These are phyloP conservation scores for Aspergillus incahuasiensis DNA, from an alignment of 495 filamentous ascomycete genomes.

Conservation along the genomic window DNA sequence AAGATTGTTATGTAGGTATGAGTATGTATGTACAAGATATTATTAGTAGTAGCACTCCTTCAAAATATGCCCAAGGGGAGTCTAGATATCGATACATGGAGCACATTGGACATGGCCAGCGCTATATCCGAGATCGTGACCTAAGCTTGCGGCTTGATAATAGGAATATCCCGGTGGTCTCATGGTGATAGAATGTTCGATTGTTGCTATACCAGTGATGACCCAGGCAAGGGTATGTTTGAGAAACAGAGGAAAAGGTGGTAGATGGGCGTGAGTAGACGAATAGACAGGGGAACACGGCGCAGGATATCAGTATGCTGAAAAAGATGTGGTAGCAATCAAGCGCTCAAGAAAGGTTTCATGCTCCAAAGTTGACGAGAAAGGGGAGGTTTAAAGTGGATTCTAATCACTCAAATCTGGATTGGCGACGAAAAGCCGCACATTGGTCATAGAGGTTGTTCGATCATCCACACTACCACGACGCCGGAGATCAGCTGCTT, in stretches of 20 bases:
- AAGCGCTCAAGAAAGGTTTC: not conserved
- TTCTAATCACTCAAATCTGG: conserved; percentile 71
- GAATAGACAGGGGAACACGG: not conserved
- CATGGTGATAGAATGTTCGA: not conserved
- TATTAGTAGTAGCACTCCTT: conserved; percentile 23
- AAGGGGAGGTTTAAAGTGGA: not conserved
- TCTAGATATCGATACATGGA: conserved; percentile 13
- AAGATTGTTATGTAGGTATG: conserved; percentile 7
- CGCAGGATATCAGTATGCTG: conserved; percentile 5
- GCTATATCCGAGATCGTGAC: not conserved
- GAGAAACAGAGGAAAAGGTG: not conserved
- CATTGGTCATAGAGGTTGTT: conserved; percentile 76
- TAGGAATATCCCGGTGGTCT: no score
- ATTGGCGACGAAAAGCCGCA: conserved; percentile 89
- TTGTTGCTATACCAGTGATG: not conserved
- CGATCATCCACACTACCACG: conserved; percentile 93
- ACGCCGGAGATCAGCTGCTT: conserved; percentile 69
- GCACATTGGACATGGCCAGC: not conserved
- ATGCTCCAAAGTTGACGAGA: not conserved
- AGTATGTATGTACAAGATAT: conserved; percentile 24
- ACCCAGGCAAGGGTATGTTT: not conserved
- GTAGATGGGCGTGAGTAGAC: conserved; percentile 10
- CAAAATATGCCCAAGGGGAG: conserved; percentile 10
- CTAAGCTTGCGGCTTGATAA: not conserved
- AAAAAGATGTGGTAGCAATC: not conserved